A percentile compares a stretch with the other conserved stretches of the same genome.
phyloP scores from a whole-genome alignment of 2,329 filamentous ascomycete genomes.

The Clarireedia hainanense region DNA sequence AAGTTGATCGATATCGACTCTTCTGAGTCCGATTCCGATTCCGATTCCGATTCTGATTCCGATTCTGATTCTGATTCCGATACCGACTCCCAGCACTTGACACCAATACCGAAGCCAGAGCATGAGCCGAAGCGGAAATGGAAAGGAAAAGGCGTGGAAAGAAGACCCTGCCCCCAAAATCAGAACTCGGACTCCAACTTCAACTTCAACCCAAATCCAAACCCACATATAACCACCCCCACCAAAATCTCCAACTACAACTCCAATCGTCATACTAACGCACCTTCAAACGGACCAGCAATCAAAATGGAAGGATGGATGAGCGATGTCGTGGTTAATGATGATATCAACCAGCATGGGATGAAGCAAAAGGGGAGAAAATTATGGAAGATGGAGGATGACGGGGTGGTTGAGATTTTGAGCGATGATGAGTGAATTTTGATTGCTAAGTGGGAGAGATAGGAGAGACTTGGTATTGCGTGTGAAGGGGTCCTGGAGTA shows the following conservation, averaged over 20 bases:
- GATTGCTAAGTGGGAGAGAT: neutral
- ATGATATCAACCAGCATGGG: neutral
- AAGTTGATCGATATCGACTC: neutral
- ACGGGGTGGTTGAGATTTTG: neutral
- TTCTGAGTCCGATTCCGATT: too few relatives aligned
- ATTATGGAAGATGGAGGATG: neutral
- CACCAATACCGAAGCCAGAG: neutral
- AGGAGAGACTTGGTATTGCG: neutral
- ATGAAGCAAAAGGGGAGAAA: neutral
- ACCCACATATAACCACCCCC: neutral
- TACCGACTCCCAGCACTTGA: too few relatives aligned
- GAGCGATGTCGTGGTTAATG: too few relatives aligned
- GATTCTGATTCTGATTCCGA: too few relatives aligned
- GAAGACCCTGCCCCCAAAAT: neutral
- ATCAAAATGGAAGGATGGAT: too few relatives aligned
- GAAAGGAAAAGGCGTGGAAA: conserved; percentile 1
- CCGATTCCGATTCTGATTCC: too few relatives aligned
- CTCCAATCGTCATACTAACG: too few relatives aligned
- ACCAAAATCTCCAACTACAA: too few relatives aligned
- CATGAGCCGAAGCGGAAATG: neutral
- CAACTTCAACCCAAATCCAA: neutral
- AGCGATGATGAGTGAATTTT: neutral
- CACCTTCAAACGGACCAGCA: too few relatives aligned
- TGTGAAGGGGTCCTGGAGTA: too few relatives aligned
- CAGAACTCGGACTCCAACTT: neutral